Percentiles rank a stretch among this genome's conserved stretches.
phyloP scores from a whole-genome alignment of 352 stramenopile species.

The Salisapilia sapeloensis region DNA sequence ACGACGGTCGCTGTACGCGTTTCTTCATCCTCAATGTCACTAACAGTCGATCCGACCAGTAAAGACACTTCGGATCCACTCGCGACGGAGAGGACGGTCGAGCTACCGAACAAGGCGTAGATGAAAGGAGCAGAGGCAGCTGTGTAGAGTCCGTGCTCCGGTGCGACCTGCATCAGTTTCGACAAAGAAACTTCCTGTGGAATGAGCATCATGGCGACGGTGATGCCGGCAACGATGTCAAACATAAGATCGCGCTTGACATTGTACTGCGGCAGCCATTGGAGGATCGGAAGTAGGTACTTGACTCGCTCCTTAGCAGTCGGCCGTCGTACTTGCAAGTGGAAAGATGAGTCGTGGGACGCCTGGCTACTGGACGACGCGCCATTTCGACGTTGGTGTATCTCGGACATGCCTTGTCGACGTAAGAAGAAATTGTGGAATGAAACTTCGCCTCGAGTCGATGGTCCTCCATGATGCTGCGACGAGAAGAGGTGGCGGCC shows the following conservation, averaged over 20 bases:
- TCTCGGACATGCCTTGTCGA: too few species aligned
- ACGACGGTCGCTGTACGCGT: conserved; percentile 22
- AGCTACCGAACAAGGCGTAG: conserved; percentile 75
- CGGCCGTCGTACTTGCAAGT: too few species aligned
- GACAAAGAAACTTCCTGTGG: conserved; percentile 80
- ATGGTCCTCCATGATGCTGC: too few species aligned
- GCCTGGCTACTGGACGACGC: too few species aligned
- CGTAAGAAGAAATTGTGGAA: too few species aligned
- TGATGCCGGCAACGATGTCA: conserved; percentile 46
- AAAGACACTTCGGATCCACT: conserved; percentile 43
- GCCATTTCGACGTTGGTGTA: too few species aligned
- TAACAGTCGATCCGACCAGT: conserved; percentile 31
- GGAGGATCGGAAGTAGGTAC: conserved; percentile 19
- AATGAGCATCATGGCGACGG: conserved; percentile 82
- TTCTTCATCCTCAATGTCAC: conserved; percentile 15
- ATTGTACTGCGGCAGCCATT: conserved; percentile 56
- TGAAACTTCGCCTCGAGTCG: too few species aligned
- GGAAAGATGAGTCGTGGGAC: too few species aligned
- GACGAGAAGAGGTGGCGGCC: too few species aligned
- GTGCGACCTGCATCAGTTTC: conserved; percentile 70
- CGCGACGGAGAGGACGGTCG: conserved; percentile 67
- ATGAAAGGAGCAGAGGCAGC: conserved; percentile 60
- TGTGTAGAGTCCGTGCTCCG: conserved; percentile 83
- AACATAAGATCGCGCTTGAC: conserved; percentile 39
- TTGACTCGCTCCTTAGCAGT: conserved; percentile 7